These are phyloP conservation scores for Yueomyces sp. DNA, from an alignment of 805 yeast genomes.

Conservation along the genomic window DNA sequence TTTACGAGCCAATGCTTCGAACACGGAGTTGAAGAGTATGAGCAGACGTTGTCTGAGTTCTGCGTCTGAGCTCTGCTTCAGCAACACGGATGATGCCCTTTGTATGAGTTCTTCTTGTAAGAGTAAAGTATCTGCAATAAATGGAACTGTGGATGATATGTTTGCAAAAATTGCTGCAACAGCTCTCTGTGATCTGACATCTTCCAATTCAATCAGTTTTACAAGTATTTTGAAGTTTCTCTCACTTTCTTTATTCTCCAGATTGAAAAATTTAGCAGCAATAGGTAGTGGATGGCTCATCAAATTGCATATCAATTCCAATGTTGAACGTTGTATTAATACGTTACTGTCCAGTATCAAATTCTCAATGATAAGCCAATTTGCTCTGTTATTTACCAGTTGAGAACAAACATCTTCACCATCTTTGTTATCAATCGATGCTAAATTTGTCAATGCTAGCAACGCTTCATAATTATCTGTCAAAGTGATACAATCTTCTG, in stretches of 20 bases:
- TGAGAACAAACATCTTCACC: conserved; percentile 25
- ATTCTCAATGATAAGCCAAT: conserved; percentile 35
- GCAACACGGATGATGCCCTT: conserved; percentile 15
- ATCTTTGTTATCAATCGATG: conserved; percentile 32
- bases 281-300: conserved; percentile 28
- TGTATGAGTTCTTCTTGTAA: conserved; percentile 13
- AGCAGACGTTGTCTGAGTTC: conserved; percentile 23
- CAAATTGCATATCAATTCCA: conserved; percentile 54
- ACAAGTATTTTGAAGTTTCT: conserved; percentile 30
- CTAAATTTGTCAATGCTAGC: conserved; percentile 54
- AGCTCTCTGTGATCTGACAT: conserved; percentile 30
- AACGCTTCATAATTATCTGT: conserved; percentile 39
- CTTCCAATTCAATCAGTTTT: conserved; percentile 27
- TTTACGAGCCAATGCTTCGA: conserved; percentile 11
- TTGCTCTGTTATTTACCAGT: conserved; percentile 22
- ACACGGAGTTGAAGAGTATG: conserved; percentile 19
- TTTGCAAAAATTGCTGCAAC: conserved; percentile 27
- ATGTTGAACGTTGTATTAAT: conserved; percentile 41
- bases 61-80: conserved; percentile 17
- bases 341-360: conserved; percentile 32
- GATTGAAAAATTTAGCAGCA: conserved; percentile 45
- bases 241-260: conserved; percentile 25
- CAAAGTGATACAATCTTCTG: conserved; percentile 9
- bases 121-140: conserved; percentile 22
- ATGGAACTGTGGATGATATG: conserved; percentile 23